phyloP scores from a whole-genome alignment of 495 filamentous ascomycete genomes.

The Penicillium manginii region DNA sequence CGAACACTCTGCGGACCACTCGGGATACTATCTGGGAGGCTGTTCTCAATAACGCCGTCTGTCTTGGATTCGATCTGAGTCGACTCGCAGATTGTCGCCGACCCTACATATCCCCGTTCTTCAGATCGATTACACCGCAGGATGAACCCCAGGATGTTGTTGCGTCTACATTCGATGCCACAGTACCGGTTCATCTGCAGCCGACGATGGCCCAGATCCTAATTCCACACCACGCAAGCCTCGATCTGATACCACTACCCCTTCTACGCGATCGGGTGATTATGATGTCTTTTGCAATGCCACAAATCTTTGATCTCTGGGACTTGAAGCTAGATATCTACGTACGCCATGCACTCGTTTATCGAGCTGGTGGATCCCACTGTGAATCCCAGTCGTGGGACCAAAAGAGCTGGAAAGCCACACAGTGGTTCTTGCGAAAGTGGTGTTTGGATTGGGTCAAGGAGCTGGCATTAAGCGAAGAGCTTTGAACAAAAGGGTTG shows the following conservation, averaged over 20 bases:
- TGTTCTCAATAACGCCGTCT: constrained; percentile 39
- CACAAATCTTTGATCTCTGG: constrained; percentile 35
- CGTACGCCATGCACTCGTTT: constrained; percentile 28
- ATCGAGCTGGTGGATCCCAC: constrained; percentile 11
- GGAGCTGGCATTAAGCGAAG: neutral
- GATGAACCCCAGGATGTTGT: constrained; percentile 32
- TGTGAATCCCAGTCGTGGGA: constrained; percentile 35
- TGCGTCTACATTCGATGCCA: constrained; percentile 23
- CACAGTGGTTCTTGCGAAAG: constrained; percentile 38
- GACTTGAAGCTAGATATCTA: constrained; percentile 50
- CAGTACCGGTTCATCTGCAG: constrained; percentile 39
- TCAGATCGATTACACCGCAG: constrained; percentile 23
- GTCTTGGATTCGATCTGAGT: constrained; percentile 34
- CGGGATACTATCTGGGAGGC: constrained; percentile 24
- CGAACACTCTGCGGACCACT: constrained; percentile 19
- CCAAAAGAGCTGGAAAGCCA: constrained; percentile 40
- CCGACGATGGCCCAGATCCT: constrained; percentile 52
- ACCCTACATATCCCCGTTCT: constrained; percentile 42
- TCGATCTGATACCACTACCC: constrained; percentile 51
- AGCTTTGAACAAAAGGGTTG: neutral
- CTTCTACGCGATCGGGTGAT: constrained; percentile 42
- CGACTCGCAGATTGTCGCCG: constrained; percentile 27
- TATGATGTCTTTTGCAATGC: constrained; percentile 35
- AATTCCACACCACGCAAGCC: constrained; percentile 44
- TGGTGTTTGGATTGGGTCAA: constrained; percentile 1